A percentile compares a stretch with the other conserved stretches of the same genome.
Conservation (phyloP, 108 stramenopile species). For the Cylindrotheca fusiformis region DNA sequence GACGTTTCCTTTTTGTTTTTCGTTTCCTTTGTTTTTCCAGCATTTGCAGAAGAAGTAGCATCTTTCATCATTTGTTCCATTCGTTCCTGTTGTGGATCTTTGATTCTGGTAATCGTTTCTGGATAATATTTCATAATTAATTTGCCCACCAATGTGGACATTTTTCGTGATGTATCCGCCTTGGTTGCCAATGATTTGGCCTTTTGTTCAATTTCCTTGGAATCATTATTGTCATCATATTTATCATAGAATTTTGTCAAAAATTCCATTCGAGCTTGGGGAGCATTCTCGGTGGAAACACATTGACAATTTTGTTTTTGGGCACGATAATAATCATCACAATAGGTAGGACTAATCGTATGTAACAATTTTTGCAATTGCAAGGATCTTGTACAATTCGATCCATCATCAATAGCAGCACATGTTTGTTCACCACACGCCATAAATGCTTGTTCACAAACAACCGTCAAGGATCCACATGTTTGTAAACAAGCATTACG, state of each 20-base stretch:
- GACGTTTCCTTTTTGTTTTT: neutral
- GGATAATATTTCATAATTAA: conserved; percentile 42
- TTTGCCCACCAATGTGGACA: conserved; percentile 29
- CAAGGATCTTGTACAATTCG: too few relatives aligned
- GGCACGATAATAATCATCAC: conserved; percentile 21
- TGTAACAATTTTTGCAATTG: neutral
- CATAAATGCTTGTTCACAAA: too few relatives aligned
- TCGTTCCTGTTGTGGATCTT: conserved; percentile 27
- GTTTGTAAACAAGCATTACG: conserved; percentile 39
- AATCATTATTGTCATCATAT: conserved; percentile 31
- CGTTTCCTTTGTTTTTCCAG: too few relatives aligned
- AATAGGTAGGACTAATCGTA: conserved; percentile 21
- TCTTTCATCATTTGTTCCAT: conserved; percentile 26
- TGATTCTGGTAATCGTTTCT: conserved; percentile 25
- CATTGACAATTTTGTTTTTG: conserved; percentile 39
- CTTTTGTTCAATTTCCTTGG: conserved; percentile 32
- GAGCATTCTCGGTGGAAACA: conserved; percentile 16
- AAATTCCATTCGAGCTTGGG: conserved; percentile 16
- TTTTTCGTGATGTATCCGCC: conserved; percentile 27
- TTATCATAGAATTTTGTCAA: conserved; percentile 43
- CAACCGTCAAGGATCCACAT: conserved; percentile 28
- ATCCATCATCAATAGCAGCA: too few relatives aligned
- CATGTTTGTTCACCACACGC: too few relatives aligned
- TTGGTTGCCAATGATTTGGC: conserved; percentile 31
- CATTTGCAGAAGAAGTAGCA: too few relatives aligned